Percentiles rank a stretch among this genome's conserved stretches.
These are phyloP conservation scores for Candida wancherniae DNA, from an alignment of 805 yeast species.

Conservation along the genomic window DNA sequence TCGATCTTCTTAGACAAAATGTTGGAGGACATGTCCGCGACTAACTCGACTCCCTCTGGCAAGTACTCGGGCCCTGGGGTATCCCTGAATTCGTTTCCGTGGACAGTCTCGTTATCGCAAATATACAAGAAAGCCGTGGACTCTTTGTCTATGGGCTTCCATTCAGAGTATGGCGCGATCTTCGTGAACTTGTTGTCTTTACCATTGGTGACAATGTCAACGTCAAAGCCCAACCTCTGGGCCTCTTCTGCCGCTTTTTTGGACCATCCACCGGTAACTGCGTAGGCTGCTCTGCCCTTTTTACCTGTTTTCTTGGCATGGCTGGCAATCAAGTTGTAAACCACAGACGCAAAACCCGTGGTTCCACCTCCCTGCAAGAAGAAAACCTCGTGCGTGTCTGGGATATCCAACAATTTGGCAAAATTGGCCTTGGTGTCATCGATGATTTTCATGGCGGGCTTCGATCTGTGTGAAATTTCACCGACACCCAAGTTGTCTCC, in stretches of 20 bases:
- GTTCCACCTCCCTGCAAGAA: constrained; percentile 99
- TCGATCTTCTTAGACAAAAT: constrained; percentile 78
- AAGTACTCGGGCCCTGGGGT: constrained; percentile 52
- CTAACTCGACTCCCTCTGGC: constrained; percentile 69
- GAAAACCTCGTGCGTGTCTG: constrained; percentile 90
- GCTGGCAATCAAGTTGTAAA: constrained; percentile 75
- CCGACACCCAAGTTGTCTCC: constrained; percentile 81
- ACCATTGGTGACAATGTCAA: constrained; percentile 64
- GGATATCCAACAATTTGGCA: constrained; percentile 61
- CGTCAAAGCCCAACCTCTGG: constrained; percentile 69
- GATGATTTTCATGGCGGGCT: constrained; percentile 72
- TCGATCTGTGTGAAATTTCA: constrained; percentile 93
- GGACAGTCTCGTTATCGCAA: constrained; percentile 96
- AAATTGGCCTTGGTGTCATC: constrained; percentile 70
- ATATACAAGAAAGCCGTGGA: constrained; percentile 81
- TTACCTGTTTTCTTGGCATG: constrained; percentile 68
- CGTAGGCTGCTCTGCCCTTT: constrained; percentile 77
- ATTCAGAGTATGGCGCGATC: constrained; percentile 60
- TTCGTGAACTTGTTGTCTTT: constrained; percentile 55
- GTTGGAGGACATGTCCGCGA: constrained; percentile 93
- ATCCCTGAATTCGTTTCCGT: constrained; percentile 76
- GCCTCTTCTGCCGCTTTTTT: constrained; percentile 87
- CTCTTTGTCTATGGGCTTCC: constrained; percentile 53
- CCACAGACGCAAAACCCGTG: constrained; percentile 85
- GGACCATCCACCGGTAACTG: constrained; percentile 93